A percentile compares a stretch with the other conserved stretches of the same genome.
These are phyloP conservation scores for Mariannaea sp. DNA, from an alignment of 2,329 filamentous ascomycete genomes.

Conservation along the genomic window DNA sequence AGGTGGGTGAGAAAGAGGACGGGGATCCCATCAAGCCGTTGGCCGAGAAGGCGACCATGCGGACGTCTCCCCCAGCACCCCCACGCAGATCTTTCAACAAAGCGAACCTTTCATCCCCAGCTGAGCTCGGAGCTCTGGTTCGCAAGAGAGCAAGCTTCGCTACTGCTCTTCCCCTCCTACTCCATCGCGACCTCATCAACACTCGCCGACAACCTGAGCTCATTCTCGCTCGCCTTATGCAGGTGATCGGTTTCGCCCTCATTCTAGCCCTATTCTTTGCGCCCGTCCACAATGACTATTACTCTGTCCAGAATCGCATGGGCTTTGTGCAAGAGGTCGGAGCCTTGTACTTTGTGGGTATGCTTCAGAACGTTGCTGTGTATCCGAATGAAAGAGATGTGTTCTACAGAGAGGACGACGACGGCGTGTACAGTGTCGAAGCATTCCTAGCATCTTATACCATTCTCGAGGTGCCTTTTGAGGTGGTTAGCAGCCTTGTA, in stretches of 20 bases:
- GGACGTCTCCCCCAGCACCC: slow-evolving; percentile 9
- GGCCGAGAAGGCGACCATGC: not conserved
- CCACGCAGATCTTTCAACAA: slow-evolving; percentile 51
- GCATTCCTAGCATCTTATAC: slow-evolving; percentile 75
- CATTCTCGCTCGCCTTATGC: slow-evolving; percentile 67
- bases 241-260: slow-evolving; percentile 66
- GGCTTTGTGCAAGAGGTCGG: slow-evolving; percentile 75
- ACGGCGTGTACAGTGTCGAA: slow-evolving; percentile 72
- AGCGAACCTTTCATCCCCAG: slow-evolving; percentile 64
- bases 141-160: slow-evolving; percentile 65
- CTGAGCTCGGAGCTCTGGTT: slow-evolving; percentile 71
- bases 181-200: slow-evolving; percentile 72
- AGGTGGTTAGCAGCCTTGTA: slow-evolving; percentile 66
- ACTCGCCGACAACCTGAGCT: slow-evolving; percentile 68
- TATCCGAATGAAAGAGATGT: slow-evolving; percentile 75
- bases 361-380: slow-evolving; percentile 78
- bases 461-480: slow-evolving; percentile 72
- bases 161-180: slow-evolving; percentile 68
- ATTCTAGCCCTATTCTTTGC: slow-evolving; percentile 73
- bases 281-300: slow-evolving; percentile 71
- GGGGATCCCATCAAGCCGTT: not conserved
- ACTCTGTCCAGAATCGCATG: slow-evolving; percentile 72
- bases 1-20: slow-evolving; percentile 28
- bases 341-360: slow-evolving; percentile 74
- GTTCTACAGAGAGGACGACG: slow-evolving; percentile 77